Evolutionary conservation across 345 rosid species (phyloP), one percentile per base, ranked within the genome.

Genomic region (Arabis alpina): DNA sequence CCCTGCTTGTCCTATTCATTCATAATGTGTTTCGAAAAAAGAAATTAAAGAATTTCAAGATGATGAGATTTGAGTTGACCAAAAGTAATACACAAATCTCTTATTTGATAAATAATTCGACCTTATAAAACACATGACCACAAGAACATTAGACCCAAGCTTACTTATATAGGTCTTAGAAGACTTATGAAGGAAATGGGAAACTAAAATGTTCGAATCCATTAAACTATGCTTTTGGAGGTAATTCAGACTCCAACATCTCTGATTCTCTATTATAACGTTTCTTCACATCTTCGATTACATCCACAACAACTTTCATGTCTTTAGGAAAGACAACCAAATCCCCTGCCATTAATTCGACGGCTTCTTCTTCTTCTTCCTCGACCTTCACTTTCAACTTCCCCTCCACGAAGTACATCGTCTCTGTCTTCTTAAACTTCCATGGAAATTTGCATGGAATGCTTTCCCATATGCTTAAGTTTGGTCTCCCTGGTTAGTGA

Each of bases 241-340:
- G 50, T 40, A 32, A 25, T 51, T 65, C 15, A 65, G 15, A 65
- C 25, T 65, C 34, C 13, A n/a, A 10, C 13, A 41, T 41, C 50
- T 59, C 64, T 6, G 49, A 25, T 8, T 39, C 49, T 65, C 60
- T 52, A 52, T 25, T 40, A 34, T 61, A 71, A 44, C 36, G 68
- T 52, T 71, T 71, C 75, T 71, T 71, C 19, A 71, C 75, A 8
- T 34, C 27, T 51, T 71, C 59, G 53, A 39, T 61, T 27, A 71
- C 43, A 2, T 71, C 61, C 27, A 41, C 58, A 42, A 53, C 14
- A 32, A 71, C 68, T 52, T 62, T 52, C 68, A 61, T 42, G 32
- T 43, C 68, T 71, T 71, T 52, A 43, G 75, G 75, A 40, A 71
- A 52, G 49, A 71, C 68, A 51, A 53, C 68, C 30, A 71, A 9